Evolutionary conservation across 208 protist species (phyloP), one percentile per base, ranked within the genome.

Genomic region (Wallacemonas collosoma): DNA sequence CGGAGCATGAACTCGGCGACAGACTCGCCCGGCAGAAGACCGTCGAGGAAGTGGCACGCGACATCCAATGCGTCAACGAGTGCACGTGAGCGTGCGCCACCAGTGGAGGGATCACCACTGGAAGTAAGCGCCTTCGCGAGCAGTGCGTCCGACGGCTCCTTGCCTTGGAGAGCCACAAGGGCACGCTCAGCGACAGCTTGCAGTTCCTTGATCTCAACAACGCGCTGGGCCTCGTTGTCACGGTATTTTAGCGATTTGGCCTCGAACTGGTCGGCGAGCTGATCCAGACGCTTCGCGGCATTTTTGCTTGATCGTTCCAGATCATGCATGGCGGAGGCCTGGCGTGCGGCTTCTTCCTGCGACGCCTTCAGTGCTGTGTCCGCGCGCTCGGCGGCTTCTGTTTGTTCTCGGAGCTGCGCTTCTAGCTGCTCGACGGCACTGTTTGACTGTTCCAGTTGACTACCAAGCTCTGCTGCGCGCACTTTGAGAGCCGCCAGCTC

Each of bases 281-380:
- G 60, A n/a, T 65, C 60, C 14, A 65, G 60, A 8, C 60, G 60
- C 43, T 65, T 65, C 60, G 60, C 60, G 3, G 60, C 60, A 17
- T 65, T 65, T 15, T 65, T 38, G 36, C 50, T 65, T 6, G 60
- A 51, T 3, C 43, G 38, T 17, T 65, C 60, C 3, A 65, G 43
- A 41, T 65, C 60, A 17, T 15, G 15, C 12, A 65, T 65, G 60
- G 60, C 60, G 2, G 60, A 4, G 9, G 14, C n/a, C 43, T 65
- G 60, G 44, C 48, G 63, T 12, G 38, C 41, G 11, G 71, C 67
- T 54, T 81, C 75, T 57, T 60, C 51, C 43, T 61, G 41, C 17
- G 15, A n/a, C 39, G 12, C 67, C 54, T 2, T 36, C 50, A 36
- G 55, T 12, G 55, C 44, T 41, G 40, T 11, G 38, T 69, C 44